Evolutionary conservation across 2,329 filamentous ascomycete species (phyloP), one percentile per base, ranked within the genome.

Genomic region (Verticillium nonalfalfae): DNA sequence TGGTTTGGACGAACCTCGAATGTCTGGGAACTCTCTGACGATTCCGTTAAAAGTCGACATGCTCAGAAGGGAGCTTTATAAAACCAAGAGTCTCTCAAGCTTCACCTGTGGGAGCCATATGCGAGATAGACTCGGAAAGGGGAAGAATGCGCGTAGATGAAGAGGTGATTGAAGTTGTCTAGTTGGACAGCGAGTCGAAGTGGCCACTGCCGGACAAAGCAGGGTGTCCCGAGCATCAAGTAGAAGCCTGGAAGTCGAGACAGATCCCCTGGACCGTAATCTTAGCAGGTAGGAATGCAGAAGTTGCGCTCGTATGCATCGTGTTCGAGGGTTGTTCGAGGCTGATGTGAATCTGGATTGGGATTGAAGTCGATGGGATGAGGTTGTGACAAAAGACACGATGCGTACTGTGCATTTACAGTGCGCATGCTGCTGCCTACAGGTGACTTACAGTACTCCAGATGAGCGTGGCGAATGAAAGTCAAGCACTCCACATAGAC

Each of bases 21-120:
- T 93, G 50, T 87, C 84, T 4, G 91, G 91, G 67, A 96, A 96
- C 70, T 96, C 92, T 75, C 79, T 74, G 61, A 93, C 78, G 39
- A 87, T 74, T 58, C 90, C 90, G 66, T 89, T 81, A 72, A 93
- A 93, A 1, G 90, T 93, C 26, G 90, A 93, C 90, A 93, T 93
- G 59, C 39, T 66, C 60, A 26, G 21, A n/a, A n/a, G 11, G 9
- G 1, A 6, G 33, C 18, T 6, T 5, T 1, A 4, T 3, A 57
- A n/a, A 6, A 4, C 31, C 15, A 31, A 38, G 55, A 11, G 13
- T 10, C n/a, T n/a, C 5, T 7, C 18, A 11, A 40, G 35, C 9
- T 2, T 5, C 7, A 13, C 5, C 9, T 6, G 35, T 36, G 35
- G 35, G 1, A 26, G 3, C 4, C 26, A 3, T 26, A 26, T 3